phyloP scores from a whole-genome alignment of 176 grass and related monocot species.

The Avena eriantha region DNA sequence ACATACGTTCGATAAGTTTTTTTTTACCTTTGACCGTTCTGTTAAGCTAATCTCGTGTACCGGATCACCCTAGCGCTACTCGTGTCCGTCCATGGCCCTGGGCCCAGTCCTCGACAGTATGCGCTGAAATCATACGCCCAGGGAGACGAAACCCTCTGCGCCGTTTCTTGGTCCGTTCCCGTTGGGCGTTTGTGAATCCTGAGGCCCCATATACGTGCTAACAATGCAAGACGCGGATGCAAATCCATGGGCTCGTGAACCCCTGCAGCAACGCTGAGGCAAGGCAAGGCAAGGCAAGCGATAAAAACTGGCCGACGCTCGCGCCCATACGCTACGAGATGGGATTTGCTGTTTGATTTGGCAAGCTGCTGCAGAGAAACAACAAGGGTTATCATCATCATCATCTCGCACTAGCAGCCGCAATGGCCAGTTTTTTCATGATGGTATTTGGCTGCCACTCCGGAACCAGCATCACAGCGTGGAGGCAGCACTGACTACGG shows the following conservation, averaged over 20 bases:
- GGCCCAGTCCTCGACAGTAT: not conserved
- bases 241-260: slow-evolving; percentile 27
- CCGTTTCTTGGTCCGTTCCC: slow-evolving; percentile 27
- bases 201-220: not conserved
- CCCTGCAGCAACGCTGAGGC: not conserved
- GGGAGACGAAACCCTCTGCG: slow-evolving; percentile 17
- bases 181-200: slow-evolving; percentile 14
- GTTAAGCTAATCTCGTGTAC: not conserved
- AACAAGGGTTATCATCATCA: slow-evolving; percentile 19
- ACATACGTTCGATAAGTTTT: not conserved
- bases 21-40: not conserved
- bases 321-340: slow-evolving; percentile 25
- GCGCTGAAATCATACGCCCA: slow-evolving; percentile 29
- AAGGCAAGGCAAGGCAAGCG: not conserved
- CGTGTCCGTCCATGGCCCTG: not conserved
- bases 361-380: slow-evolving; percentile 25
- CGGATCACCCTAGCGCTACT: not conserved
- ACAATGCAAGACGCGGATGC: slow-evolving; percentile 7
- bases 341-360: slow-evolving; percentile 49
- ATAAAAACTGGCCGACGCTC: slow-evolving; percentile 22
- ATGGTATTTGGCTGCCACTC: not conserved
- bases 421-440: slow-evolving; percentile 3
- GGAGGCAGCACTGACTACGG: not conserved
- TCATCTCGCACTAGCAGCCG: not conserved
- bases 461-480: slow-evolving; percentile 6